Base-by-base conservation (phyloP, 805 yeast species). In the Saccharomyces eubayanus region DNA sequence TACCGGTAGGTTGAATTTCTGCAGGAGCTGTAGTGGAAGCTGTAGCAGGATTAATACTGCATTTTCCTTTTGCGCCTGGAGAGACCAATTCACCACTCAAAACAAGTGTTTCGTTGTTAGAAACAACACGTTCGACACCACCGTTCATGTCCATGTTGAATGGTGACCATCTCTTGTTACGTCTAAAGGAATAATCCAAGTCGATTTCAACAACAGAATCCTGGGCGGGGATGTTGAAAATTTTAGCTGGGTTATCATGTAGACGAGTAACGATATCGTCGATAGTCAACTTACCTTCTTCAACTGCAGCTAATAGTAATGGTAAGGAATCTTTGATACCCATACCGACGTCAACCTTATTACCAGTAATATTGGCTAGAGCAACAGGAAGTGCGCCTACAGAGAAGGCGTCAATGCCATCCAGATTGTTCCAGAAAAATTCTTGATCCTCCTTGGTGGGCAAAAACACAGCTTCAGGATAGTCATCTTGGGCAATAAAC, bases 281-380 rank as follows among this genome's bases (percentile, higher is more conserved):
- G 57, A 87, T 66, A 11, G 94, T 81, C 60, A 92, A 76, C 60
- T 77, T 81, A 53, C 87, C 87, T 36, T 82, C 85, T 52, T 79
- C 77, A 54, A 91, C 91, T 51, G 96, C 97, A 46, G 85, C 75
- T 60, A 90, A 76, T 60, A 92, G 77, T 67, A 91, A 77, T 62
- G 96, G 96, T 56, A 91, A 72, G 47, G 90, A 82, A 70, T 89
- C 96, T 53, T 81, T 75, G 64, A 88, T 77, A 64, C 96, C 96
- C 56, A 83, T 74, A 57, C 94, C 96, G 41, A 91, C 80, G 47
- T 75, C 75, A 54, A 81, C 77, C 51, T 79, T 75, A 62, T 82
- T 70, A 49, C 87, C 86, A 55, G 81, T 73, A 58, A 82, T 83
- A 63, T 78, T 72, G 47, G 96, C 89, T 53, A 91, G 74, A 57